Evolutionary conservation across 495 filamentous ascomycete species (phyloP), one percentile per base, ranked within the genome.

Genomic region (Penicillium argentinense): DNA sequence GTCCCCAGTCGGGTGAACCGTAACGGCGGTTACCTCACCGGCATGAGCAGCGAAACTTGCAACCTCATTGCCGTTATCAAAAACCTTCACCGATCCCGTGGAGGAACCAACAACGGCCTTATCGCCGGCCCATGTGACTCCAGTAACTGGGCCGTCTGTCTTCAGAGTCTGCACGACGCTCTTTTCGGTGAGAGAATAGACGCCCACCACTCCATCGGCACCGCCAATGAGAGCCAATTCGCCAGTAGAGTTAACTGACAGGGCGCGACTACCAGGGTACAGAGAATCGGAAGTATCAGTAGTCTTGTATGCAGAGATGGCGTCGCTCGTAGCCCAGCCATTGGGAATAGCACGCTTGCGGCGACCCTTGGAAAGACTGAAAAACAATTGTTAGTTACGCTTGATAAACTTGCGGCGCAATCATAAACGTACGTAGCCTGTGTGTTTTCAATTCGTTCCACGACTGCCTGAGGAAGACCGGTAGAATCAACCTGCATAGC

Each of bases 401-500:
- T 24, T 1, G 7, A 34, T 27, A 39, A 16, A 12, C 9, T 7
- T 3, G 39, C 2, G 9, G 23, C 1, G 13, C 14, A 40, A 16
- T 27, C n/a, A 11, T 23, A 11, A 19, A 76, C 84, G 32, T 82
- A 92, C 88, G 76, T 76, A 59, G 85, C 79, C 57, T 95, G 87
- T 53, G 86, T 84, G 57, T 78, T 81, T 37, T 93, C 84, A 34
- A 97, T 77, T 61, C 86, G 85, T 33, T 82, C 83, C 23, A 82
- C 72, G 19, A 98, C 72, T 3, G 77, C 76, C 19, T 87, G 83
- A 9, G 91, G 83, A 26, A 97, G 68, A 4, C 77, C 79, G 43
- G 84, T 77, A 7, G 69, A 75, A 69, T 98, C 93, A 2, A 98
- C 82, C 51, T 92, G 85, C 93, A 98, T 98, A 18, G 83, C 85